phyloP scores from a whole-genome alignment of 345 rosid species.

The Syzygium aromaticum region DNA sequence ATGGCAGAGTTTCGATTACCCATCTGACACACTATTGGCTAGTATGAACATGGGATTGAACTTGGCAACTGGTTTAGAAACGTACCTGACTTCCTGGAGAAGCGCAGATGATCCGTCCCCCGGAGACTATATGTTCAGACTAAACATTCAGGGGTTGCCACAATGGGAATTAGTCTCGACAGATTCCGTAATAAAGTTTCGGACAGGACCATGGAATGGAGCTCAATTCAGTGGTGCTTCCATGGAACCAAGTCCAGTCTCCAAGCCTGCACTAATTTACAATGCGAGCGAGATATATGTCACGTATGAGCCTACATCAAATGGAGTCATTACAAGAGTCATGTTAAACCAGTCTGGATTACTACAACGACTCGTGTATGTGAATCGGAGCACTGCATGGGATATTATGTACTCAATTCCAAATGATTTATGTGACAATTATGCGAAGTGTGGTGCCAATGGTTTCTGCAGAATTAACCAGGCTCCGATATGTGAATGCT shows the following conservation, averaged over 20 bases:
- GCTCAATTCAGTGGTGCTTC: constrained; percentile 11
- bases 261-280: constrained; percentile 6
- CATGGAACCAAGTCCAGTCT: background rate
- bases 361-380: background rate
- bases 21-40: constrained; percentile 18
- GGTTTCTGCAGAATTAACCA: background rate
- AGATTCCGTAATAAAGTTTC: background rate
- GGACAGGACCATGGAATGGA: constrained; percentile 28
- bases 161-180: constrained; percentile 1
- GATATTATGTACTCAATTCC: background rate
- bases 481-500: constrained; percentile 8
- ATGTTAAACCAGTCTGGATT: background rate
- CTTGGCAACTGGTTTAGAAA: background rate
- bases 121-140: constrained; percentile 5
- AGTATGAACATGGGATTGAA: constrained; percentile 32
- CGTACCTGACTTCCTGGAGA: constrained; percentile 15
- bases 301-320: background rate
- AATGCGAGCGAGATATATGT: constrained; percentile 3
- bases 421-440: background rate
- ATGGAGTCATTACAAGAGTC: background rate
- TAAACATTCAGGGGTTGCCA: background rate
- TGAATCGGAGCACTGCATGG: background rate
- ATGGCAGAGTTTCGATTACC: constrained; percentile 41
- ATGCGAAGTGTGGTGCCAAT: background rate
- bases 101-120: constrained; percentile 8